Base-by-base conservation (phyloP, 2,329 filamentous ascomycete species). In the Calonectria henricotiae region DNA sequence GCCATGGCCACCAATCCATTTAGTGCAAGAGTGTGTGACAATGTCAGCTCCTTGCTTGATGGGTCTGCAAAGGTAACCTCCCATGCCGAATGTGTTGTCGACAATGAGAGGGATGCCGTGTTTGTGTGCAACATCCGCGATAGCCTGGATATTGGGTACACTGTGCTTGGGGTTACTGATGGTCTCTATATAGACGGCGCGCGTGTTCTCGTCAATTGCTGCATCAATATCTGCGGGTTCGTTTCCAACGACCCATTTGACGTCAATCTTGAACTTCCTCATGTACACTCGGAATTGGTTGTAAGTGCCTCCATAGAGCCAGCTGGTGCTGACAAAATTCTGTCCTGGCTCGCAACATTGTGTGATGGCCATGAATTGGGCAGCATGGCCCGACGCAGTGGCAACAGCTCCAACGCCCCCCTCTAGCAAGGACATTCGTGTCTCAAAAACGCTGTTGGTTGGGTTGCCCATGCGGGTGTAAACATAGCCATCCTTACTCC, bases 391-490 rank as follows among this genome's bases (percentile, higher is more conserved):
- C 7, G 55, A 61, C 12, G 55, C 55, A 20, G 55, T 44, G n/a
- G 55, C 55, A 32, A 61, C 55, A 5, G 55, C 55, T n/a, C 55
- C 55, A 20, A 61, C 55, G 13, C 55, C 55, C 2, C 55, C 55
- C 11, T 61, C 55, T 17, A 61, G 55, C 39, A 61, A 20, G 11
- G 55, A 27, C 55, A 61, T 61, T 41, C 55, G 11, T 94, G 94
- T 25, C 85, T 98, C 96, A 74, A 98, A 95, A 25, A 98, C 95
- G 82, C 96, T 95, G 74, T 95, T 92, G 0, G 96, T 98, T 3
- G 95, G 95, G 83, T 98, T 98, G 92, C 93, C 94, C 78, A 98
- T 95, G 73, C 96, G 93, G 81, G 92, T 96, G 88, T 98, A 98
- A 82, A 98, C 97, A 85, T 98, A 98, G 84, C 95, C 96, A 79